Evolutionary conservation across 148 eudicot species (phyloP), one percentile per base, ranked within the genome.

Genomic region (Chenopodium album): DNA sequence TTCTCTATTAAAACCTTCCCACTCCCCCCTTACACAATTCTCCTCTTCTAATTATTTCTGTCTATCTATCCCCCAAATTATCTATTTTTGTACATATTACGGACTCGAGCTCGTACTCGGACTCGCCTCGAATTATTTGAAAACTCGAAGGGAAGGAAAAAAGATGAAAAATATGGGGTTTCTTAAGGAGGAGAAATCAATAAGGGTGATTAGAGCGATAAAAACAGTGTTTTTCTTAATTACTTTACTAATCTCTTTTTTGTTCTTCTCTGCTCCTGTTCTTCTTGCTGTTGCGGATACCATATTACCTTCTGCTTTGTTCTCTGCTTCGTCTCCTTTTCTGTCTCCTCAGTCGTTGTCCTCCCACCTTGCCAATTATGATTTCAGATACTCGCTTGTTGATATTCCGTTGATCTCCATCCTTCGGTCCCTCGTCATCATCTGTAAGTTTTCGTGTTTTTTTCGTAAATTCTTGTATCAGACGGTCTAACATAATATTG

Each of bases 371-470:
- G 26, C 29, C 20, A 77, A 88, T 77, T 86, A 88, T 14, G 90
- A 88, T 60, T 88, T 88, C 75, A 16, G 87, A 48, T 82, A 64
- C 65, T 88, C 90, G 0, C 87, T 88, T 41, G 31, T 88, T 73
- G 90, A 86, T 73, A 86, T 88, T 80, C 88, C 90, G 20, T 76
- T 88, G 10, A 75, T 88, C 80, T 88, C 90, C 60, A 84, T 88
- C 59, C 56, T 78, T 1, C 78, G 90, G 1, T 86, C 90, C 44
- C 19, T 86, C 62, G 59, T 86, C 71, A 86, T 86, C 84, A 82
- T 88, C 13, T 86, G 90, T 88, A 86, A 79, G 87, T 81, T 69
- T 7, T 23, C 10, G 9, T 7, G 3, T 7, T 50, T 47, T 47
- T 50, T 75, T 44, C 2, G 10, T 2, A 9, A 2, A 56, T 17